phyloP scores from a whole-genome alignment of 179 eudicot species.

The Spergularia azorica region DNA sequence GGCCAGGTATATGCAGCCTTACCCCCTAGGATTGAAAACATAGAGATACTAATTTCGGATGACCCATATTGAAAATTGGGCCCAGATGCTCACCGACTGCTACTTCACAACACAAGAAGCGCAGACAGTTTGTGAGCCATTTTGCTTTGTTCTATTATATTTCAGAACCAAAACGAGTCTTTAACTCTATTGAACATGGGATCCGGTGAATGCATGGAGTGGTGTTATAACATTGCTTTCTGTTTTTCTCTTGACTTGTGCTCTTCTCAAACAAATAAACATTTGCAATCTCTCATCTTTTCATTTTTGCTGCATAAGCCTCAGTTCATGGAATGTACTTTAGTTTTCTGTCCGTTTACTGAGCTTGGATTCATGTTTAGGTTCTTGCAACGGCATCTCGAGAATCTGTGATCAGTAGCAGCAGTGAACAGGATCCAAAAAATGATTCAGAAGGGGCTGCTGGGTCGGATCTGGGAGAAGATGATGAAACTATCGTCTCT shows the following conservation, averaged over 20 bases:
- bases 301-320: constrained; percentile 7
- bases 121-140: too few relatives aligned
- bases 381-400: constrained; percentile 78
- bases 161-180: too few relatives aligned
- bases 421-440: constrained; percentile 43
- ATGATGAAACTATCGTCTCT: constrained; percentile 94
- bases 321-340: neutral
- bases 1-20: too few relatives aligned
- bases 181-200: too few relatives aligned
- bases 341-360: constrained; percentile 11
- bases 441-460: constrained; percentile 50
- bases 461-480: constrained; percentile 56
- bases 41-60: too few relatives aligned
- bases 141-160: too few relatives aligned
- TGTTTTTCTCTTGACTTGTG: neutral
- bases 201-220: neutral
- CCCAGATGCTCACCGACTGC: too few relatives aligned
- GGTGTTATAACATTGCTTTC: neutral
- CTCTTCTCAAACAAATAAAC: neutral
- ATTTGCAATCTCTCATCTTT: neutral
- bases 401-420: constrained; percentile 39
- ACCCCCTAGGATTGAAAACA: too few relatives aligned
- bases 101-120: too few relatives aligned
- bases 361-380: constrained; percentile 36
- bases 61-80: too few relatives aligned